Percentiles rank a stretch among this genome's conserved stretches.
Evolutionary conservation across 257 asterid genomes (phyloP).

Genomic region (Gentiana macrophylla): DNA sequence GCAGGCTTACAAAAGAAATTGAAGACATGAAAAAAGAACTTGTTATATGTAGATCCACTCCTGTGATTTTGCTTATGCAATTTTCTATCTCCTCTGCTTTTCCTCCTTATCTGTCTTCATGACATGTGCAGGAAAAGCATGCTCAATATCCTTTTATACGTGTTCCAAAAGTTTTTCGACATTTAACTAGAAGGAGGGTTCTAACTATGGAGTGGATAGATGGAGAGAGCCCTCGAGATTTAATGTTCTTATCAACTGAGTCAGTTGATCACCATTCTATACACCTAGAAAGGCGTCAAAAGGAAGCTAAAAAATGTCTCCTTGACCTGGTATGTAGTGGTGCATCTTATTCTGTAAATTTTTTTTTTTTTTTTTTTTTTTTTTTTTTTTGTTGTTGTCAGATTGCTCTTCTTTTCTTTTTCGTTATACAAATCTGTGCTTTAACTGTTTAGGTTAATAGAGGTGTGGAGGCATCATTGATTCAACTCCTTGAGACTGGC

Average conservation of each 20-base stretch:
- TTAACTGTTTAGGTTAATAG: slow-evolving; percentile 55
- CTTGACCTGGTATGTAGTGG: slow-evolving; percentile 30
- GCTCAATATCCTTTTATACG: slow-evolving; percentile 55
- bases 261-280: slow-evolving; percentile 20
- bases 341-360: background rate
- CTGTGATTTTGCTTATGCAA: too few relatives aligned
- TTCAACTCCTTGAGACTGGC: slow-evolving; percentile 98
- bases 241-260: slow-evolving; percentile 40
- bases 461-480: slow-evolving; percentile 85
- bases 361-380: too few relatives aligned
- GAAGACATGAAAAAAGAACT: too few relatives aligned
- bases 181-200: slow-evolving; percentile 66
- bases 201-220: slow-evolving; percentile 95
- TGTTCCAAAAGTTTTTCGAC: slow-evolving; percentile 58
- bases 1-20: too few relatives aligned
- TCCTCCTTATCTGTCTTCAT: background rate
- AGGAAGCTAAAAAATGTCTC: slow-evolving; percentile 28
- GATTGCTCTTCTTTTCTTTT: slow-evolving; percentile 1
- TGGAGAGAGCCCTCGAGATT: slow-evolving; percentile 86
- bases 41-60: too few relatives aligned
- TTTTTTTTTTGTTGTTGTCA: too few relatives aligned
- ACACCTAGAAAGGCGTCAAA: slow-evolving; percentile 14
- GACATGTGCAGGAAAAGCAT: slow-evolving; percentile 66
- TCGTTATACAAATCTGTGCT: background rate
- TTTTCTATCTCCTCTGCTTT: background rate